Conservation (phyloP, 1,284 basidiomycete genomes). For the Pterula multifida region DNA sequence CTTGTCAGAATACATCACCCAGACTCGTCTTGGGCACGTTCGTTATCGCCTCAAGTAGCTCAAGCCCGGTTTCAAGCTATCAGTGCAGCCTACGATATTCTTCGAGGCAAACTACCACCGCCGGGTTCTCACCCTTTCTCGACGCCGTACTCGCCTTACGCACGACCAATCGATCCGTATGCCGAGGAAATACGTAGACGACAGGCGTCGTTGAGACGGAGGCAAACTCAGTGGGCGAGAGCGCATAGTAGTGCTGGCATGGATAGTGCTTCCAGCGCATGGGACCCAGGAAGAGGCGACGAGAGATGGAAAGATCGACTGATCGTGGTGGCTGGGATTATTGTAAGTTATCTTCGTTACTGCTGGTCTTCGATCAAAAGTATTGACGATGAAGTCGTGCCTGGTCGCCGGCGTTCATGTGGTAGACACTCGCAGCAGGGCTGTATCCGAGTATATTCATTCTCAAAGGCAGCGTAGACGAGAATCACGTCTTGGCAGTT, state of each 20-base stretch:
- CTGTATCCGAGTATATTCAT: constrained; percentile 1
- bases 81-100: constrained; percentile 43
- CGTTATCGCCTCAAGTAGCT: constrained; percentile 30
- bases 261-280: constrained; percentile 15
- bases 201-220: constrained; percentile 15
- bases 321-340: constrained; percentile 32
- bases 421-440: not conserved
- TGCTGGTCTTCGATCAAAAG: not conserved
- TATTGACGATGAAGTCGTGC: not conserved
- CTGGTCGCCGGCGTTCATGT: not conserved
- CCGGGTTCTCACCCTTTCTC: constrained; percentile 11
- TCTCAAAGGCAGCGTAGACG: not conserved
- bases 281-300: constrained; percentile 22
- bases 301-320: constrained; percentile 46
- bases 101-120: constrained; percentile 28
- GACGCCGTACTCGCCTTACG: constrained; percentile 9
- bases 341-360: constrained; percentile 25
- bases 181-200: constrained; percentile 22
- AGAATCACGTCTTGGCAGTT: not conserved
- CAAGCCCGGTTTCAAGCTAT: constrained; percentile 54
- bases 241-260: constrained; percentile 12
- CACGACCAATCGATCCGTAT: constrained; percentile 15
- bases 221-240: constrained; percentile 17
- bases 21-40: constrained; percentile 41
- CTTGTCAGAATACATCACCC: constrained; percentile 62